Conservation (phyloP, 106 monocot species). For the Alisma plantagoaquatica region DNA sequence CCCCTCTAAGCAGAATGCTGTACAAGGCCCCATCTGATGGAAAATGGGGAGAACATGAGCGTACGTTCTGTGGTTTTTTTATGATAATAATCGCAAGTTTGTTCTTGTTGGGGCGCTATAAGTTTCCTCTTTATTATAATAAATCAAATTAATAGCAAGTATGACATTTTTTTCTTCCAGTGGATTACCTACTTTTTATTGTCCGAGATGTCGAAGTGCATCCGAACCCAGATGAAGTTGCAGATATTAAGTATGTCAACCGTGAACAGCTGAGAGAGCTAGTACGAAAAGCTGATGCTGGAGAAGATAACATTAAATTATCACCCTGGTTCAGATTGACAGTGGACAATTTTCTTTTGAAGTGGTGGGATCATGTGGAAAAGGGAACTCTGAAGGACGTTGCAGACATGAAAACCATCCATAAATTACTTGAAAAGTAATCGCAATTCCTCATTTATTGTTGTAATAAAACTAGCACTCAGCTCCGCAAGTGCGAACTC, state of each 20-base stretch:
- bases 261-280: conserved; percentile 63
- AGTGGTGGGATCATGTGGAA: conserved; percentile 88
- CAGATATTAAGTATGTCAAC: conserved; percentile 70
- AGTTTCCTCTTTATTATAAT: too few species aligned
- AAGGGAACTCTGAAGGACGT: conserved; percentile 51
- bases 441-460: too few species aligned
- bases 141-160: too few species aligned
- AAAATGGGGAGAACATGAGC: conserved; percentile 99
- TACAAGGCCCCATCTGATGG: conserved; percentile 99
- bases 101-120: too few species aligned
- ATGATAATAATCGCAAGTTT: too few species aligned
- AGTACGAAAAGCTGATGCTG: conserved; percentile 59
- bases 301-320: conserved; percentile 53
- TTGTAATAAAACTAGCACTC: too few species aligned
- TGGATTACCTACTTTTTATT: conserved; percentile 89
- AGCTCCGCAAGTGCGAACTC: too few species aligned
- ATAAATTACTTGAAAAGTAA: too few species aligned
- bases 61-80: too few species aligned
- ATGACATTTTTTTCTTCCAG: conserved; percentile 29
- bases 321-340: conserved; percentile 88
- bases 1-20: conserved; percentile 77
- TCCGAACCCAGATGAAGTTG: conserved; percentile 87
- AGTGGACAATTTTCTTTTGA: conserved; percentile 67
- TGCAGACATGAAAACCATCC: conserved; percentile 60
- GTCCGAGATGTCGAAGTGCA: conserved; percentile 61